Evolutionary conservation across 2,329 filamentous ascomycete species (phyloP).

Genomic region (Colletotrichum sp.): DNA sequence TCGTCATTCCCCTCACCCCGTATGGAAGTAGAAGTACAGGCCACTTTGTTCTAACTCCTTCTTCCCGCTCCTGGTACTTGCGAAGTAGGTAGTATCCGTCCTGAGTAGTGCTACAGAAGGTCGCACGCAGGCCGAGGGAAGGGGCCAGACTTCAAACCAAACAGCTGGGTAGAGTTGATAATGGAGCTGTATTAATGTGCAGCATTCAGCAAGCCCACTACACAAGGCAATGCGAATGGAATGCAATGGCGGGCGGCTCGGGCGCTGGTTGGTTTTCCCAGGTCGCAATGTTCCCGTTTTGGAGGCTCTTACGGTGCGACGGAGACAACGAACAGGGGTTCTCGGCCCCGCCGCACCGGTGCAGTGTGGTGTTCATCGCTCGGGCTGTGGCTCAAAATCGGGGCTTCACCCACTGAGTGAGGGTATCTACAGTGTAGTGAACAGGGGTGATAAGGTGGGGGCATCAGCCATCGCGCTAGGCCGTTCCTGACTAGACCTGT

Average conservation of each 20-base stretch:
- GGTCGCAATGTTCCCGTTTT: neutral
- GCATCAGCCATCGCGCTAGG: neutral
- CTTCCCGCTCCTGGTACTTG: neutral
- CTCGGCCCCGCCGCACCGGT: slow-evolving; percentile 15
- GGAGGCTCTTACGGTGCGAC: slow-evolving; percentile 14
- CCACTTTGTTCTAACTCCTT: neutral
- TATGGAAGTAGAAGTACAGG: neutral
- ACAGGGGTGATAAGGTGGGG: too few relatives aligned
- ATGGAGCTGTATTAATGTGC: slow-evolving; percentile 9
- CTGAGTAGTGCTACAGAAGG: neutral
- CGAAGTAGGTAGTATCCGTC: too few relatives aligned
- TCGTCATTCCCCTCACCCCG: neutral
- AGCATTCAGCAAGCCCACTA: neutral
- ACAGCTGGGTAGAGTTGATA: slow-evolving; percentile 24
- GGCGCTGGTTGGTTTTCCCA: neutral
- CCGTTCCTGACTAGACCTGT: slow-evolving; percentile 5
- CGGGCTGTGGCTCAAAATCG: neutral
- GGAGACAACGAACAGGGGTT: slow-evolving; percentile 1
- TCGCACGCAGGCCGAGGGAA: neutral
- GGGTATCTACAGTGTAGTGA: too few relatives aligned
- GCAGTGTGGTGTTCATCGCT: neutral
- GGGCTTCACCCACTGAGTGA: too few relatives aligned
- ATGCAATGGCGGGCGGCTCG: neutral
- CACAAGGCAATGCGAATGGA: neutral
- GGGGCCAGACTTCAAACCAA: slow-evolving; percentile 33